phyloP scores from a whole-genome alignment of 805 yeast species.

The Ogataea corticis region DNA sequence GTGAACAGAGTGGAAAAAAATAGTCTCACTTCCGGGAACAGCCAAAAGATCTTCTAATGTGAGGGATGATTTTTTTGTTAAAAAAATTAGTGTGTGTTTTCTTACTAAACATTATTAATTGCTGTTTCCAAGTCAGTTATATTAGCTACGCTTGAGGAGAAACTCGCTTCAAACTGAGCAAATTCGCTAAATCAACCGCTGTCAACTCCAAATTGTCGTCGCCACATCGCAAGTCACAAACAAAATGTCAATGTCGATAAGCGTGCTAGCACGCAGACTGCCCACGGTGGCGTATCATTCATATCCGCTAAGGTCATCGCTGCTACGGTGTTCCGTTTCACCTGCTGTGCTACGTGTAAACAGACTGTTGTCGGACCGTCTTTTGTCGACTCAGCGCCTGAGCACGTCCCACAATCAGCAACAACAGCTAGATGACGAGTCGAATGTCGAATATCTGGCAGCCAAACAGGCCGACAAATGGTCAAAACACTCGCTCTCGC shows the following conservation, averaged over 20 bases:
- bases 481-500: slow-evolving; percentile 33
- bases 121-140: too few relatives aligned
- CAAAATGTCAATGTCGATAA: slow-evolving; percentile 2
- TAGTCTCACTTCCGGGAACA: not conserved
- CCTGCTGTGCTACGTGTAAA: not conserved
- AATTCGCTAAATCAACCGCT: too few relatives aligned
- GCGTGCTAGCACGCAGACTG: slow-evolving; percentile 4
- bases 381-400: slow-evolving; percentile 2
- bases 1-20: slow-evolving; percentile 3
- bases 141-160: not conserved
- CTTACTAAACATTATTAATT: not conserved
- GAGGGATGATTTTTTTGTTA: not conserved
- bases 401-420: slow-evolving; percentile 9
- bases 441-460: slow-evolving; percentile 9
- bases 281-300: not conserved
- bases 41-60: not conserved
- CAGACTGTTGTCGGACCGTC: not conserved
- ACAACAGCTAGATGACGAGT: slow-evolving; percentile 11
- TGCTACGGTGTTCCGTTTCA: not conserved
- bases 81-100: not conserved
- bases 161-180: not conserved
- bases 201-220: not conserved
- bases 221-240: not conserved
- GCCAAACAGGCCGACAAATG: slow-evolving; percentile 22
- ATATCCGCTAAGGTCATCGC: not conserved